A percentile compares a stretch with the other conserved stretches of the same genome.
Evolutionary conservation across 768 basidiomycete species (phyloP).

Genomic region (Psilocybe azurescens): DNA sequence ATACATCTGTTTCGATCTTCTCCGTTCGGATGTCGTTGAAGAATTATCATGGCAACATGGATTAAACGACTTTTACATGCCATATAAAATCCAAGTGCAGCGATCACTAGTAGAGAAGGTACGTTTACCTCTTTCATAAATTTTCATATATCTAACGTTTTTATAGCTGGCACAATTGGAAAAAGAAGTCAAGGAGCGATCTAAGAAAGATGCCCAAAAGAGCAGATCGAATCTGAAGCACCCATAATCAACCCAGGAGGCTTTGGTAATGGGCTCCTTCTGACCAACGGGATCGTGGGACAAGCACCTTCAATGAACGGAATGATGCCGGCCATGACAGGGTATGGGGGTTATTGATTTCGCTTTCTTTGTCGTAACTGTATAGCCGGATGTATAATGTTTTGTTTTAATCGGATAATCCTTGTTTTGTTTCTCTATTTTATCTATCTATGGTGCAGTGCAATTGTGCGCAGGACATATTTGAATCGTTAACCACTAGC

Average conservation of each 20-base stretch:
- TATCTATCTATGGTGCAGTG: background rate
- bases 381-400: constrained; percentile 37
- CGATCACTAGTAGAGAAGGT: constrained; percentile 82
- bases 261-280: constrained; percentile 57
- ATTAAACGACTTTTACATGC: constrained; percentile 97
- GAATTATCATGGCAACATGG: constrained; percentile 97
- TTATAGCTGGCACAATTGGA: constrained; percentile 75
- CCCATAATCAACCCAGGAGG: constrained; percentile 89
- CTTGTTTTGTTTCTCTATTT: constrained; percentile 4
- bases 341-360: constrained; percentile 55
- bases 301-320: constrained; percentile 78
- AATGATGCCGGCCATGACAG: constrained; percentile 72
- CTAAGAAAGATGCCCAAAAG: constrained; percentile 86
- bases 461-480: background rate
- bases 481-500: too few relatives aligned
- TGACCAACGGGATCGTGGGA: constrained; percentile 76
- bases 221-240: constrained; percentile 84
- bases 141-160: constrained; percentile 9
- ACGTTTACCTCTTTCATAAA: constrained; percentile 12
- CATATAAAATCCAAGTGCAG: constrained; percentile 89
- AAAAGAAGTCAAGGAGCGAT: constrained; percentile 87
- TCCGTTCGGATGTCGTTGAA: constrained; percentile 90
- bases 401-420: constrained; percentile 32
- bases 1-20: constrained; percentile 94
- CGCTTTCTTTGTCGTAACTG: constrained; percentile 30